Evolutionary conservation across 495 filamentous ascomycete genomes (phyloP), one percentile per base, ranked within the genome.

Genomic region (Daldinia childiae): DNA sequence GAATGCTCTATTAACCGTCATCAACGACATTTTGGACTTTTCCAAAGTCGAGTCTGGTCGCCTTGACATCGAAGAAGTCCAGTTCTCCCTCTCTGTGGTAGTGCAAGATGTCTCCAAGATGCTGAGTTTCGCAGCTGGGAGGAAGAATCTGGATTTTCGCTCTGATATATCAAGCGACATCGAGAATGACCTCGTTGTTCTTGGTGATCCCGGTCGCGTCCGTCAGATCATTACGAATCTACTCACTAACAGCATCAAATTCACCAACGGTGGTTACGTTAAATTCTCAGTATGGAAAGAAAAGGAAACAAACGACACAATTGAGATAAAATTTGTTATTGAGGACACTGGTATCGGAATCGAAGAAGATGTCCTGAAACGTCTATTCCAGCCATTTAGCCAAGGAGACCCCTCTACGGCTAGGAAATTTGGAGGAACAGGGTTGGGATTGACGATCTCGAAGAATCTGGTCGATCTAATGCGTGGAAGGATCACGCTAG

Each of bases 11-110:
- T 79, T 97, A 19, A 92, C 91, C 3, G 90, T 97, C 24, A 95
- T 97, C 78, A 96, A 97, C 64, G 93, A 97, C 70, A 94, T 95
- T 39, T 82, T 97, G 3, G 93, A 96, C 75, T 90, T 95, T 69
- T 94, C 92, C 2, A 97, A 96, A 74, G 87, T 97, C 17, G 94
- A 95, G 66, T 92, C 90, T 11, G 93, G 92, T 4, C 80, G 85
- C 7, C 76, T 93, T 14, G 90, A 92, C 68, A 89, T 93, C 34
- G 91, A 92, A 79, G 88, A 91, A 58, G 89, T 92, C 6, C 91
- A 92, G 48, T 97, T 97, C 73, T 91, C 89, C 5, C 82, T 96
- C 12, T 88, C 88, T 5, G 77, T 91, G 0, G 87, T 94, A n/a
- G 85, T 95, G 0, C 79, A 88, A 34, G 89, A 94, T 69, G 86